These are phyloP conservation scores for Gleditsia sinensis DNA, from an alignment of 306 rosid genomes.

Conservation along the genomic window DNA sequence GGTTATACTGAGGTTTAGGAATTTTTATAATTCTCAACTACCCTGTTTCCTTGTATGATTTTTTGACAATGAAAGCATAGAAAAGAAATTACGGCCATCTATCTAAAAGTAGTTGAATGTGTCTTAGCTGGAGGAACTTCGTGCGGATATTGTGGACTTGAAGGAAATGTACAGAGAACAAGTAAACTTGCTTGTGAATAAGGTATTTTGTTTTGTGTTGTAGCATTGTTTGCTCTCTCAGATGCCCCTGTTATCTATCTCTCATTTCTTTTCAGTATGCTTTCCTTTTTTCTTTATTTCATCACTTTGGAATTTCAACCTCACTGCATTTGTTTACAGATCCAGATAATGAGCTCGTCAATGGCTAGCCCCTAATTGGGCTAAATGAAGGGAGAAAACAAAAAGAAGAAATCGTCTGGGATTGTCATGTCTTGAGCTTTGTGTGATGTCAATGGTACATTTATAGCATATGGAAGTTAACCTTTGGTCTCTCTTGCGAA, in stretches of 20 bases:
- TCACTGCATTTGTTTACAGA: not conserved
- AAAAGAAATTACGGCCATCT: not conserved
- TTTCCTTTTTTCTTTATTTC: not conserved
- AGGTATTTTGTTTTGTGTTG: constrained; percentile 41
- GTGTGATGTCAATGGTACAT: not conserved
- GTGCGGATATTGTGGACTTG: constrained; percentile 73
- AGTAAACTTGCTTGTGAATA: constrained; percentile 73
- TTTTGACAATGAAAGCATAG: not conserved
- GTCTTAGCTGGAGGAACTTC: constrained; percentile 77
- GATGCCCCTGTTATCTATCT: not conserved
- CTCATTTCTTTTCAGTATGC: not conserved
- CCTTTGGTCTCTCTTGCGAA: not conserved
- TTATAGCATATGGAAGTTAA: not conserved
- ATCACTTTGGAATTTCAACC: not conserved
- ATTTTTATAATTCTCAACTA: no score
- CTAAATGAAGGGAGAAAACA: not conserved
- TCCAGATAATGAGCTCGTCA: constrained; percentile 2
- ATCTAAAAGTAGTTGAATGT: constrained; percentile 35
- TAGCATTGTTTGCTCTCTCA: not conserved
- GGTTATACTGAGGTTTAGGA: not conserved
- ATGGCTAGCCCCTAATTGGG: not conserved
- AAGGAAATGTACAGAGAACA: constrained; percentile 87
- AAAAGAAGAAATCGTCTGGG: not conserved
- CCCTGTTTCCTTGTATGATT: not conserved
- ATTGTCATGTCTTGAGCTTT: not conserved